Base-by-base conservation (phyloP, 2,329 filamentous ascomycete genomes). In the Phyllosticta paracitricarpa region DNA sequence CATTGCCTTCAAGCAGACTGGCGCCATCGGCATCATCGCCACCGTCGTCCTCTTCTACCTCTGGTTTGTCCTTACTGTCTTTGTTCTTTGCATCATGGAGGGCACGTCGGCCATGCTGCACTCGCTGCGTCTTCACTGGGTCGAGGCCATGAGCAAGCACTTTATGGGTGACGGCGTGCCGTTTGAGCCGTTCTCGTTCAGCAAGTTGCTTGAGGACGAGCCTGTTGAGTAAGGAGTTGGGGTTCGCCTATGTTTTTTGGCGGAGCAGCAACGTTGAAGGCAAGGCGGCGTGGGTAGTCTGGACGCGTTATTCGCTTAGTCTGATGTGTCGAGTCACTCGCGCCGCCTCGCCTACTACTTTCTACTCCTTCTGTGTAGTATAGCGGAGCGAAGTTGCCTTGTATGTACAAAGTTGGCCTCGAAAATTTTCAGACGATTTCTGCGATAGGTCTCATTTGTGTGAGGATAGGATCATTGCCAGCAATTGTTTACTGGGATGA, bases 141-240 rank as follows among this genome's bases (percentile, higher is more conserved):
- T 97, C 65, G 93, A 97, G 76, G 93, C 92, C 19, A 97, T 97
- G 85, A 95, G 90, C 78, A 96, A 96, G 80, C 93, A 96, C 80
- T 95, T 95, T 75, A 87, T 96, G 72, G 94, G 94, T 70, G 89
- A 89, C 63, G 92, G 92, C 64, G 70, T 91, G 75, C 82, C 91
- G 1, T 97, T 97, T 75, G 81, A 87, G 70, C 92, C 92, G 4
- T 96, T 97, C 73, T 94, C 89, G 65, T 97, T 97, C 75, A 85
- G 87, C 77, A 81, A 84, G 40, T 77, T 96, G 72, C 76, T 97
- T 66, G 92, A 96, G 75, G 91, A 96, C 73, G 89, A 94, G 61
- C 73, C 74, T 24, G 70, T 76, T 4, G 73, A 76, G 67, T 73
- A 62, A 56, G 33, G 40, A 14, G 17, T n/a, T 48, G 14, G 40